Evolutionary conservation across 2,329 filamentous ascomycete genomes (phyloP), one percentile per base, ranked within the genome.

Genomic region (Colletotrichum chrysophilum): DNA sequence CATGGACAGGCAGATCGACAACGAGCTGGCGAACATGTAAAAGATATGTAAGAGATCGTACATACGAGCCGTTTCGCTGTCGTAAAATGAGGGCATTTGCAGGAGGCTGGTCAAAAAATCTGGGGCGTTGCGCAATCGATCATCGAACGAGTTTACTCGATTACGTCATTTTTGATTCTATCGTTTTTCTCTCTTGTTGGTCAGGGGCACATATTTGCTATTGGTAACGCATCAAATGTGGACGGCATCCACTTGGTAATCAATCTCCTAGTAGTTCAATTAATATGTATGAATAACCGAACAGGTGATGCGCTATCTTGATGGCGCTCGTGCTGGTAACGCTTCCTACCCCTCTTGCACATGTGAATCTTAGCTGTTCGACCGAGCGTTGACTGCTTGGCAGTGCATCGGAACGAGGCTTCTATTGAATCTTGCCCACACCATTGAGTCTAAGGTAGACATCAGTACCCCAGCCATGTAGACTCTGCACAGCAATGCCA

Each of bases 21-120:
- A 92, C 71, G 96, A 98, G 88, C 88, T 99, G 82, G 96, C 96
- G 78, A 97, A 94, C 85, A 98, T 98, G 96, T 98, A 90, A 87
- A 55, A 32, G 18, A 24, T 21, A 14, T 32, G 32, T 28, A 36
- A 36, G 21, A 38, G 58, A 60, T 75, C 66, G 74, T 76, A 75
- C 18, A 76, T 75, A 76, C 24, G 30, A 43, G 71, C 43, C 48
- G 12, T 60, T 74, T 36, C 30, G 52, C 66, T 62, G 30, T 75
- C 65, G 74, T 69, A 67, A 66, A 48, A 67, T 71, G 61, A 75
- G 24, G 58, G 48, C 61, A 66, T 38, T 65, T 71, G 71, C 60
- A 58, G 38, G 62, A 48, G 62, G 69, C 69, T 43, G 30, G 64
- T 58, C n/a, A 43, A 66, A 66, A 70, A 75, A 66, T 61, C 12